phyloP scores from a whole-genome alignment of 2,329 filamentous ascomycete species.

The Penicillium sp. region DNA sequence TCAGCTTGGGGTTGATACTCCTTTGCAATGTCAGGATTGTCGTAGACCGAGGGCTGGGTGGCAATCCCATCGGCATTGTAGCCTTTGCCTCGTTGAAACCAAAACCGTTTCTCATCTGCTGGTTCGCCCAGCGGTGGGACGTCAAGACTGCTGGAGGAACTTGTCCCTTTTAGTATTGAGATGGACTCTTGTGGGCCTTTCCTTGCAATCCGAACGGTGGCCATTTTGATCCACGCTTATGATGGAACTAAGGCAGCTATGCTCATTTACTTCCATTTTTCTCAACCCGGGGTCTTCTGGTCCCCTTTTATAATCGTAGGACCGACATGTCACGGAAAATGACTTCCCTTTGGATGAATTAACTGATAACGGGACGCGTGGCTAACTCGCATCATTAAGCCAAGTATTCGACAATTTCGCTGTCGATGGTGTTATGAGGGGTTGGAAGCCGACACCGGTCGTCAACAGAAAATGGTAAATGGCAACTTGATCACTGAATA shows the following conservation, averaged over 20 bases:
- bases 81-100: constrained; percentile 28
- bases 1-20: constrained; percentile 31
- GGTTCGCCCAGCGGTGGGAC: constrained; percentile 16
- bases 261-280: not conserved
- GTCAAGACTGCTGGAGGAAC: constrained; percentile 5
- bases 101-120: constrained; percentile 27
- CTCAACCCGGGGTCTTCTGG: not conserved
- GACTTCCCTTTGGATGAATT: not conserved
- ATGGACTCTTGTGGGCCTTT: constrained; percentile 2
- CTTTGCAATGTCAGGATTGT: constrained; percentile 44
- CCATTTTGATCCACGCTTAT: not conserved
- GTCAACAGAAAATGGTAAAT: not conserved
- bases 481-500: constrained; percentile 6
- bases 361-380: not conserved
- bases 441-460: not conserved
- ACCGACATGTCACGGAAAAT: not conserved
- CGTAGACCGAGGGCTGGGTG: constrained; percentile 49
- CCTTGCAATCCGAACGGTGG: constrained; percentile 2
- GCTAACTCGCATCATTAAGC: constrained; percentile 9
- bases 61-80: constrained; percentile 34
- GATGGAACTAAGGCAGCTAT: not conserved
- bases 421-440: not conserved
- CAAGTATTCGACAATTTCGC: constrained; percentile 5
- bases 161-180: not conserved
- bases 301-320: not conserved